Evolutionary conservation across 2,329 filamentous ascomycete species (phyloP).

Genomic region (Hypoxylon sp.): DNA sequence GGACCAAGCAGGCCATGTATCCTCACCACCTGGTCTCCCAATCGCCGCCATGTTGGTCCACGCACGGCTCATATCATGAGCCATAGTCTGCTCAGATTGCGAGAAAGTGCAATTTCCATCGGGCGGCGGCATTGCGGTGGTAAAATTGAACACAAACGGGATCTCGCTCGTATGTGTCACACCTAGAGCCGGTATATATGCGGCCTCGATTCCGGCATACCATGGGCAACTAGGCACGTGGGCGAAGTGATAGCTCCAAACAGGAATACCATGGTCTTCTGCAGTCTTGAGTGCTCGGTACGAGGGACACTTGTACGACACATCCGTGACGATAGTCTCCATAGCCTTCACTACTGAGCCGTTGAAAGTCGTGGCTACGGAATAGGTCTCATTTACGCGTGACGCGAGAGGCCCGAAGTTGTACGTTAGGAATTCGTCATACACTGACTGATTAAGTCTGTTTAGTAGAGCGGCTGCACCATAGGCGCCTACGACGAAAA

Average conservation of each 20-base stretch:
- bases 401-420: conserved; percentile 50
- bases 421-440: conserved; percentile 48
- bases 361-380: conserved; percentile 40
- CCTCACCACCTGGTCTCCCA: conserved; percentile 41
- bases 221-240: conserved; percentile 49
- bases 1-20: conserved; percentile 41
- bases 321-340: conserved; percentile 39
- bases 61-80: conserved; percentile 45
- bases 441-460: conserved; percentile 43
- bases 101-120: conserved; percentile 49
- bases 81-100: conserved; percentile 41
- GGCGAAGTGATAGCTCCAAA: conserved; percentile 48
- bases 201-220: conserved; percentile 37
- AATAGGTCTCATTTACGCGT: conserved; percentile 47
- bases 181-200: conserved; percentile 40
- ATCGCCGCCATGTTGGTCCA: conserved; percentile 51
- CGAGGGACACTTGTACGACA: conserved; percentile 45
- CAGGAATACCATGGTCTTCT: conserved; percentile 39
- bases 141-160: conserved; percentile 52
- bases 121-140: conserved; percentile 43
- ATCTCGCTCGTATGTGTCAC: conserved; percentile 52
- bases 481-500: conserved; percentile 48
- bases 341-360: conserved; percentile 42
- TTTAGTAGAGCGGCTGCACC: conserved; percentile 15
- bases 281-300: conserved; percentile 39